Conservation (phyloP, 2,329 filamentous ascomycete species). For the Pseudocercospora musae region DNA sequence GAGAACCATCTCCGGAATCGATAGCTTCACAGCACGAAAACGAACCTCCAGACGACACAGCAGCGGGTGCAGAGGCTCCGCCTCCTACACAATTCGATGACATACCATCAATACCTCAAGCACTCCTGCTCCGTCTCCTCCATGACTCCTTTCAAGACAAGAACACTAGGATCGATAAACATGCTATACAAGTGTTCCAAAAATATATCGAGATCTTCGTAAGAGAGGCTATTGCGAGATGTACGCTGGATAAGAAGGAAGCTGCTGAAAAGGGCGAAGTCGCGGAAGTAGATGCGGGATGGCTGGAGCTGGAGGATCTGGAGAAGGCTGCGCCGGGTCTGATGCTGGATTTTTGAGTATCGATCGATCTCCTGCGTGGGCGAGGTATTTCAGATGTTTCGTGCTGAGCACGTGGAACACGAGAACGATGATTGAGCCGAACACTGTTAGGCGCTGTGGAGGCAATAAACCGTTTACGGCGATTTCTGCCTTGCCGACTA, state of each 20-base stretch:
- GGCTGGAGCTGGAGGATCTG: constrained; percentile 75
- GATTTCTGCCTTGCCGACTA: too few relatives aligned
- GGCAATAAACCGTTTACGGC: background rate
- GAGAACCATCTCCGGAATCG: constrained; percentile 17
- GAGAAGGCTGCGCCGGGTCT: constrained; percentile 85
- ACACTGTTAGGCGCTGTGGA: background rate
- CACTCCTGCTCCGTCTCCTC: constrained; percentile 71
- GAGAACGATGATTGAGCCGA: background rate
- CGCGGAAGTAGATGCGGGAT: constrained; percentile 25
- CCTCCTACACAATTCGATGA: constrained; percentile 24
- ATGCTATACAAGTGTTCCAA: constrained; percentile 71
- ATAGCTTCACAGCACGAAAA: constrained; percentile 13
- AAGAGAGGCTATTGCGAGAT: constrained; percentile 78
- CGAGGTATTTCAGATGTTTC: background rate
- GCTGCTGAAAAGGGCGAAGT: constrained; percentile 34
- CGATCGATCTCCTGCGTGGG: background rate
- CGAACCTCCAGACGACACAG: constrained; percentile 2
- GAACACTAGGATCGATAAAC: constrained; percentile 68
- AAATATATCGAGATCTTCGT: constrained; percentile 93
- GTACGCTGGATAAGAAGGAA: constrained; percentile 64
- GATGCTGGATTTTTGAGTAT: constrained; percentile 71
- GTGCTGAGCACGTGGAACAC: background rate
- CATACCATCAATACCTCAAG: constrained; percentile 59
- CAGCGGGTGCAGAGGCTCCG: background rate
- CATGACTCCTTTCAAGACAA: constrained; percentile 74